Percentiles rank a stretch among this genome's conserved stretches.
Conservation (phyloP, 2,329 filamentous ascomycete genomes). For the Penicillium paneum region DNA sequence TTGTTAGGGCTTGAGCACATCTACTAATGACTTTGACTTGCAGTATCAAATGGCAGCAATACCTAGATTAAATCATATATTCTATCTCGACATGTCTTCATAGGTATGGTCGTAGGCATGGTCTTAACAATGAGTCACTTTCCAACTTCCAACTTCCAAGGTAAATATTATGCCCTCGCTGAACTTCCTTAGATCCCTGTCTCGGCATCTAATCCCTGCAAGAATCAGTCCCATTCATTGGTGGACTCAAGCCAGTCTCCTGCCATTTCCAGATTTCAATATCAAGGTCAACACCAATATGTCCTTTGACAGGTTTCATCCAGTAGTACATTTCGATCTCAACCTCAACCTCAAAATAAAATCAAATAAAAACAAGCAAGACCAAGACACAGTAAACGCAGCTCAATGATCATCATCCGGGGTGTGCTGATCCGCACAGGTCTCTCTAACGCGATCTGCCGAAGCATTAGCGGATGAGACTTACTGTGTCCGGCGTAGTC, state of each 20-base stretch:
- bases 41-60: not conserved
- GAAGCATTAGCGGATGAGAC: slow-evolving; percentile 22
- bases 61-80: not conserved
- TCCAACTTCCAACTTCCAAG: not conserved
- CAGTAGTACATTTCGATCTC: not conserved
- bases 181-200: not conserved
- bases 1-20: not conserved
- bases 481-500: slow-evolving; percentile 24
- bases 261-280: slow-evolving; percentile 1
- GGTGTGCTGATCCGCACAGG: slow-evolving; percentile 6
- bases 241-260: not conserved
- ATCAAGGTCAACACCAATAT: not conserved
- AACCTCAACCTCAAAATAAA: not conserved
- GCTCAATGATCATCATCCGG: slow-evolving; percentile 12
- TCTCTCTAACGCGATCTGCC: slow-evolving; percentile 20
- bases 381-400: not conserved
- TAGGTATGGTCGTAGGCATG: not conserved
- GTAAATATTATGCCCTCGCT: not conserved
- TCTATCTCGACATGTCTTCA: not conserved
- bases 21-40: not conserved
- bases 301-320: not conserved
- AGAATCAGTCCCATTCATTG: slow-evolving; percentile 1
- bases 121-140: not conserved
- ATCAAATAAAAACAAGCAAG: not conserved
- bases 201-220: slow-evolving; percentile 19